Percentiles rank a stretch among this genome's conserved stretches.
phyloP scores from a whole-genome alignment of 306 rosid genomes.

The Sicyos baderoa region DNA sequence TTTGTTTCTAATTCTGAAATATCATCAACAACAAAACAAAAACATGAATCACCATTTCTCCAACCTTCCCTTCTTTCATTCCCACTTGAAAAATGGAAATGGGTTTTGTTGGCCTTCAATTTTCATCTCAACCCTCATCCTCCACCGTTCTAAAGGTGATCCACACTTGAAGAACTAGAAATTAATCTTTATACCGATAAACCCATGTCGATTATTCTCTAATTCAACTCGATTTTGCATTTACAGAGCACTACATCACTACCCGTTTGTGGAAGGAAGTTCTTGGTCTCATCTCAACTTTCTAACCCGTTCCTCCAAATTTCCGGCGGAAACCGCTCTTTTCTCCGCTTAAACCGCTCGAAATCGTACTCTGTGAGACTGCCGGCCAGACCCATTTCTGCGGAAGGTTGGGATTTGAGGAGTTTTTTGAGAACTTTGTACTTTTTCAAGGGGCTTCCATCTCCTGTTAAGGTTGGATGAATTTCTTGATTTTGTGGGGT shows the following conservation, averaged over 20 bases:
- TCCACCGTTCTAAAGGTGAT: not conserved
- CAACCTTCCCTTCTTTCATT: not conserved
- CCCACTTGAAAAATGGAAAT: not conserved
- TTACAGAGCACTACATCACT: no score
- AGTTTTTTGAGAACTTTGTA: no score
- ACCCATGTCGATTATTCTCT: no score
- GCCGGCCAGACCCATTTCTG: not conserved
- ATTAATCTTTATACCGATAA: no score
- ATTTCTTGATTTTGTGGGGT: no score
- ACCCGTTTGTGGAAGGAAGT: no score
- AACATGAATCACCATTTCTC: not conserved
- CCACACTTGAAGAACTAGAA: not conserved
- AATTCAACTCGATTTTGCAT: no score
- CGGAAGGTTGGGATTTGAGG: no score
- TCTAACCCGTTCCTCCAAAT: conserved; percentile 70
- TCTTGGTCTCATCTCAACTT: conserved; percentile 23
- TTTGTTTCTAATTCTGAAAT: not conserved
- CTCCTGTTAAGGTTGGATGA: no score
- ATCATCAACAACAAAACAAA: not conserved
- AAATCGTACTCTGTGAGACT: conserved; percentile 30
- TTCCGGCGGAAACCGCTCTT: conserved; percentile 30
- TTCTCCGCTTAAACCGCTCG: conserved; percentile 28
- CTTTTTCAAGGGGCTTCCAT: no score
- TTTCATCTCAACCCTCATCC: not conserved
- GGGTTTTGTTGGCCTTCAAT: not conserved